Percentiles rank a stretch among this genome's conserved stretches.
These are phyloP conservation scores for Stagonosporopsis tanaceti DNA, from an alignment of 2,329 filamentous ascomycete genomes.

Conservation along the genomic window DNA sequence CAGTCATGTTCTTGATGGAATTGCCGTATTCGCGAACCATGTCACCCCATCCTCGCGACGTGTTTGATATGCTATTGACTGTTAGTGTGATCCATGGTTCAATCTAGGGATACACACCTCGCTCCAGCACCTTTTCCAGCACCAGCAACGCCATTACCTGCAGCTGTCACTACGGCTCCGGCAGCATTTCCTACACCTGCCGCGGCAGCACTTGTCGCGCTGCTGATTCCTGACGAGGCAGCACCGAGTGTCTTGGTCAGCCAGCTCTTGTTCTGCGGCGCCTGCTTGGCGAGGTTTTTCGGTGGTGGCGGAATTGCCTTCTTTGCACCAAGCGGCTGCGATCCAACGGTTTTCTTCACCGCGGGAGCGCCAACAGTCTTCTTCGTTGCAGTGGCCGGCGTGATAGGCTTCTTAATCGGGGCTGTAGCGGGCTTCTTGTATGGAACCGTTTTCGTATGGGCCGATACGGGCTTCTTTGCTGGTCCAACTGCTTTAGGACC, in stretches of 20 bases:
- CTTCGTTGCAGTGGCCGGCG: slow-evolving; percentile 10
- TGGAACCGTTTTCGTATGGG: slow-evolving; percentile 23
- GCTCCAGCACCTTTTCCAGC: slow-evolving; percentile 55
- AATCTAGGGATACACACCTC: slow-evolving; percentile 12
- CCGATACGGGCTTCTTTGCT: slow-evolving; percentile 27
- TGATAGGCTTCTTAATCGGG: slow-evolving; percentile 23
- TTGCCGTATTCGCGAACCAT: slow-evolving; percentile 60
- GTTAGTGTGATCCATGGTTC: neutral
- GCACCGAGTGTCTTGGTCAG: slow-evolving; percentile 54
- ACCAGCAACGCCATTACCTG: slow-evolving; percentile 57
- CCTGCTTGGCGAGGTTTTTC: slow-evolving; percentile 17
- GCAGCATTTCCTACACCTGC: slow-evolving; percentile 55
- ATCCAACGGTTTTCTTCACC: slow-evolving; percentile 9
- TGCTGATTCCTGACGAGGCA: slow-evolving; percentile 54
- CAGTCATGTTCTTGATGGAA: slow-evolving; percentile 58
- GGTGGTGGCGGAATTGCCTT: slow-evolving; percentile 21
- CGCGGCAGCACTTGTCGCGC: slow-evolving; percentile 53
- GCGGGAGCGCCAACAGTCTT: slow-evolving; percentile 15
- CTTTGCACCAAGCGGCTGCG: slow-evolving; percentile 17
- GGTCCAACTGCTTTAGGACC: slow-evolving; percentile 26
- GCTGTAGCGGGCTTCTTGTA: slow-evolving; percentile 28
- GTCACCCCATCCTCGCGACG: slow-evolving; percentile 57
- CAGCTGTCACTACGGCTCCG: slow-evolving; percentile 53
- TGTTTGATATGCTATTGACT: slow-evolving; percentile 51
- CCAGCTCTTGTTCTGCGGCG: slow-evolving; percentile 53